These are phyloP conservation scores for Rhypophila decipiens DNA, from an alignment of 495 filamentous ascomycete species.

Conservation along the genomic window DNA sequence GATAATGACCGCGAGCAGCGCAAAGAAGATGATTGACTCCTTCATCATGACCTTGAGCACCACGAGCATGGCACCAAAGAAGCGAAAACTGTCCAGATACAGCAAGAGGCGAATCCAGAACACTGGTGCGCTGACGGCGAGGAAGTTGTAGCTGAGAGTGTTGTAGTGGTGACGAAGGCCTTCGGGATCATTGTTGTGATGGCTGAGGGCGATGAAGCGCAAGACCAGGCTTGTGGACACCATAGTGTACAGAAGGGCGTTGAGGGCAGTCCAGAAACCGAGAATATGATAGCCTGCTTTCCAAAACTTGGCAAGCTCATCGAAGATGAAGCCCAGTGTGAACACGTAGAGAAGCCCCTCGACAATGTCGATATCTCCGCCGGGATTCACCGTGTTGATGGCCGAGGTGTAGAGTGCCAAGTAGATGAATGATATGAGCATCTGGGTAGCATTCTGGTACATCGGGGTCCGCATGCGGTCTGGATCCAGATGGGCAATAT, in stretches of 20 bases:
- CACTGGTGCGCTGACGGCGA: constrained; percentile 88
- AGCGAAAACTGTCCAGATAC: constrained; percentile 87
- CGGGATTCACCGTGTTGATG: constrained; percentile 81
- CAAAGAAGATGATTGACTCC: constrained; percentile 95
- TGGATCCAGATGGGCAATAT: constrained; percentile 79
- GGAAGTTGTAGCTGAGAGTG: constrained; percentile 81
- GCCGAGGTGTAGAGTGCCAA: constrained; percentile 80
- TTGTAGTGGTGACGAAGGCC: constrained; percentile 60
- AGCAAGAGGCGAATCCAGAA: constrained; percentile 93
- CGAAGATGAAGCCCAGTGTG: constrained; percentile 86
- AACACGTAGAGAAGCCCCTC: constrained; percentile 84
- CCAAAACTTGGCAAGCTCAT: constrained; percentile 81
- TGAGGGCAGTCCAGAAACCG: constrained; percentile 95
- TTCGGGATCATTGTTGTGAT: constrained; percentile 42
- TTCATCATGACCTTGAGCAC: constrained; percentile 99
- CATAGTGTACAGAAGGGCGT: constrained; percentile 70
- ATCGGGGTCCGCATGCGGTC: constrained; percentile 86
- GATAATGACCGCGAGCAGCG: constrained; percentile 78
- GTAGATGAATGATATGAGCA: constrained; percentile 74
- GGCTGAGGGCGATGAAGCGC: constrained; percentile 68
- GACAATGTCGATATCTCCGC: constrained; percentile 72
- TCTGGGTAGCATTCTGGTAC: constrained; percentile 87
- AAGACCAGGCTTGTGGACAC: constrained; percentile 69
- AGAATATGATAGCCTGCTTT: constrained; percentile 87
- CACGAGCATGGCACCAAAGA: constrained; percentile 97